Conservation (phyloP, 441 rosid genomes). For the Gossypium davidsonii region DNA sequence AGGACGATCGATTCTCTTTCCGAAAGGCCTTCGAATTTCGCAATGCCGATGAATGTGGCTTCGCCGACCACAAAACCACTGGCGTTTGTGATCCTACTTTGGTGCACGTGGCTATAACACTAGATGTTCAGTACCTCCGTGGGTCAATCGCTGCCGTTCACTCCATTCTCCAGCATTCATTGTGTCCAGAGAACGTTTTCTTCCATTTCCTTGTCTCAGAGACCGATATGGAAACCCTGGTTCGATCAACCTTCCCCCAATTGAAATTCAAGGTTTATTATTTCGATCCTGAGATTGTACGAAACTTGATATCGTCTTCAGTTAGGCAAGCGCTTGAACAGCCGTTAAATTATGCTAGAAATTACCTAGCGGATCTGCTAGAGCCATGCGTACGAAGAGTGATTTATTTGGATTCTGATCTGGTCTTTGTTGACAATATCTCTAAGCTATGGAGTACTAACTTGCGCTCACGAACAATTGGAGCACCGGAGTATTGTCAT, state of each 20-base stretch:
- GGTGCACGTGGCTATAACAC: slow-evolving; percentile 70
- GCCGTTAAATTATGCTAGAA: slow-evolving; percentile 76
- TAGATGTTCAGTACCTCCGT: slow-evolving; percentile 59
- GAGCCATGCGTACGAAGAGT: slow-evolving; percentile 63
- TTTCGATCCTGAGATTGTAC: slow-evolving; percentile 59
- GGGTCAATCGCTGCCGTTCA: slow-evolving; percentile 76
- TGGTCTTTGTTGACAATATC: slow-evolving; percentile 63
- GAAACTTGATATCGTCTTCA: slow-evolving; percentile 54
- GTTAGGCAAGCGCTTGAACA: slow-evolving; percentile 75
- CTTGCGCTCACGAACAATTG: slow-evolving; percentile 52
- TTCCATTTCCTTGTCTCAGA: slow-evolving; percentile 66
- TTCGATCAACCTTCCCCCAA: slow-evolving; percentile 58
- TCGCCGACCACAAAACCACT: slow-evolving; percentile 10
- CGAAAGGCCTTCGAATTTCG: slow-evolving; percentile 41
- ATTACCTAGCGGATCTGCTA: slow-evolving; percentile 63
- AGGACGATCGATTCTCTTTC: slow-evolving; percentile 31
- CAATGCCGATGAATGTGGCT: slow-evolving; percentile 63
- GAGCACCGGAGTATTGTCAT: slow-evolving; percentile 76
- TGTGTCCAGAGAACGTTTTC: slow-evolving; percentile 61
- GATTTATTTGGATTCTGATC: slow-evolving; percentile 63
- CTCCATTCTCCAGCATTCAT: slow-evolving; percentile 53
- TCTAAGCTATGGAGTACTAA: slow-evolving; percentile 49
- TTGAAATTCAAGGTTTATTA: slow-evolving; percentile 60
- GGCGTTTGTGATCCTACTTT: slow-evolving; percentile 54
- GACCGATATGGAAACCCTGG: slow-evolving; percentile 43